These are phyloP conservation scores for Elsinoe fawcettii DNA, from an alignment of 2,329 filamentous ascomycete species.

Conservation along the genomic window DNA sequence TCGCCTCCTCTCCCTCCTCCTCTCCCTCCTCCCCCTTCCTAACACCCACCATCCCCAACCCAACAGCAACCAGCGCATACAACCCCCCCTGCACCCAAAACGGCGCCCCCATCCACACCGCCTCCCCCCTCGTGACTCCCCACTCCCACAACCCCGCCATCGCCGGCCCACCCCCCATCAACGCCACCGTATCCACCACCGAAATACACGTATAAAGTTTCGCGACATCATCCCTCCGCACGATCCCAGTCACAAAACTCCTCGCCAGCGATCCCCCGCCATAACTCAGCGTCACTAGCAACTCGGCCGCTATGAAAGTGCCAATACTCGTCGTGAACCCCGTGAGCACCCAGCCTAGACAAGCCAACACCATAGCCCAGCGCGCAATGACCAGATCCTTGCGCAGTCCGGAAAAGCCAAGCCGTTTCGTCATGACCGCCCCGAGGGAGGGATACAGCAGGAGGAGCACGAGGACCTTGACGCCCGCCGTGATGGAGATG, in stretches of 20 bases:
- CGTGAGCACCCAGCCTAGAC: slow-evolving; percentile 26
- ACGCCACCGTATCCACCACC: slow-evolving; percentile 44
- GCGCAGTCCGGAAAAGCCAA: slow-evolving; percentile 21
- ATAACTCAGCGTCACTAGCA: slow-evolving; percentile 40
- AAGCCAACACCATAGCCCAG: slow-evolving; percentile 23
- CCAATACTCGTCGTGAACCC: slow-evolving; percentile 26
- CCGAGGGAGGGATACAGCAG: slow-evolving; percentile 24
- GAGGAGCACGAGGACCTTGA: slow-evolving; percentile 28
- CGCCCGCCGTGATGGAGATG: slow-evolving; percentile 25
- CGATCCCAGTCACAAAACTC: slow-evolving; percentile 46
- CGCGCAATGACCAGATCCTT: slow-evolving; percentile 29
- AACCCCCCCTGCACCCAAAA: slow-evolving; percentile 36
- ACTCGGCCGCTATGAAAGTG: slow-evolving; percentile 32
- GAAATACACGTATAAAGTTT: slow-evolving; percentile 48
- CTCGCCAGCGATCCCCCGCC: slow-evolving; percentile 41
- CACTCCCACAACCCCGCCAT: slow-evolving; percentile 41
- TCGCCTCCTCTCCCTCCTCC: slow-evolving; percentile 1
- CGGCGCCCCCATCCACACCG: slow-evolving; percentile 44
- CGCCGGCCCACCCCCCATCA: slow-evolving; percentile 40
- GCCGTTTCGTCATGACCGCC: slow-evolving; percentile 19
- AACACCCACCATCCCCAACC: slow-evolving; percentile 13
- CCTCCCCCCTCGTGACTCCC: slow-evolving; percentile 40
- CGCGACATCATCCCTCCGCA: slow-evolving; percentile 48
- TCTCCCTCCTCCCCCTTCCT: slow-evolving; percentile 11
- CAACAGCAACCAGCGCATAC: slow-evolving; percentile 20